Conservation (phyloP, 169 alveolate species). For the Plasmodium relictum region DNA sequence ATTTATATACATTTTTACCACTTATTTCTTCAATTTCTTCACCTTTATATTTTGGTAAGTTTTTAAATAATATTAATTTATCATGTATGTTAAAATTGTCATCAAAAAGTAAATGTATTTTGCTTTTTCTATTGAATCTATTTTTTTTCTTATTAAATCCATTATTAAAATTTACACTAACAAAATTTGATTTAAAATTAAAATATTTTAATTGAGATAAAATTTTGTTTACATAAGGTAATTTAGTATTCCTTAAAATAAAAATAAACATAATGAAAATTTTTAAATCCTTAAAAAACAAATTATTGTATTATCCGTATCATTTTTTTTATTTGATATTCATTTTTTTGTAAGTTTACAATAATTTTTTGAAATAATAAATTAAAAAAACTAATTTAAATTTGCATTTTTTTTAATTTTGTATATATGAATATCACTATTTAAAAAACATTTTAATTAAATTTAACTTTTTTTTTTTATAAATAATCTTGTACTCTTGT, state of each 20-base stretch:
- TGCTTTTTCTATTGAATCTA: conserved; percentile 1
- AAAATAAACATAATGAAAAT: conserved; percentile 39
- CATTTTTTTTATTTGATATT: conserved; percentile 3
- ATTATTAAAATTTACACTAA: conserved; percentile 43
- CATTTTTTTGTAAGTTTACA: conserved; percentile 30
- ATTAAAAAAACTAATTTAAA: neutral
- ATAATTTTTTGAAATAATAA: neutral
- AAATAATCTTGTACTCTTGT: no score
- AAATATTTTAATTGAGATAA: conserved; percentile 35
- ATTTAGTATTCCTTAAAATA: conserved; percentile 29
- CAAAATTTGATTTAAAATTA: conserved; percentile 51
- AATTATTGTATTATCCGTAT: conserved; percentile 5
- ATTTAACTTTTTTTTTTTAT: no score
- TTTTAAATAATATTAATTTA: conserved; percentile 48
- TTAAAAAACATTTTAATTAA: no score
- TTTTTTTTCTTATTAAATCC: conserved; percentile 3
- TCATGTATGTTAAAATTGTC: conserved; percentile 29
- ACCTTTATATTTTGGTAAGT: conserved; percentile 38
- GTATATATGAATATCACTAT: no score
- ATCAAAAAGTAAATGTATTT: conserved; percentile 23
- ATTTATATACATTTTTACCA: conserved; percentile 35
- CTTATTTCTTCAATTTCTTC: conserved; percentile 39
- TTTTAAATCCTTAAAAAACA: conserved; percentile 7
- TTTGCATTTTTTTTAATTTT: no score
- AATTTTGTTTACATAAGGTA: conserved; percentile 13